Percentiles rank a stretch among this genome's conserved stretches.
phyloP scores from a whole-genome alignment of 805 yeast species.

The Grigorovia yakushimaensis region DNA sequence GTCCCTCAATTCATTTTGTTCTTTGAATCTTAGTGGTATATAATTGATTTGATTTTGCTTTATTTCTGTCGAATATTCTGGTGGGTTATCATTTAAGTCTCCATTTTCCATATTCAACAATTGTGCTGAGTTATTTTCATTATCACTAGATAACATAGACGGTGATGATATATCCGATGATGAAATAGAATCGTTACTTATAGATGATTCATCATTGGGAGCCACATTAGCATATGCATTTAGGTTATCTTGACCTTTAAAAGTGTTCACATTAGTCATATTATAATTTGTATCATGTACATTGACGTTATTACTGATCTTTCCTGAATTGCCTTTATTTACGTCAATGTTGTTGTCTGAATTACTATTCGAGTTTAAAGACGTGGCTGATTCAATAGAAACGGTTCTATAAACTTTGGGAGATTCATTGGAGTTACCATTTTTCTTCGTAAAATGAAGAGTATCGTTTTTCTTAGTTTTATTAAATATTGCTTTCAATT shows the following conservation, averaged over 20 bases:
- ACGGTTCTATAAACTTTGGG: no score
- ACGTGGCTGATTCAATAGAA: neutral
- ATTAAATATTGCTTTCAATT: slow-evolving; percentile 8
- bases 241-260: no score
- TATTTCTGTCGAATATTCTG: neutral
- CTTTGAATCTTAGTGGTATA: slow-evolving; percentile 7
- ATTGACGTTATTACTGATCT: no score
- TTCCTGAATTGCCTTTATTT: no score
- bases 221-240: no score
- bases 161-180: neutral
- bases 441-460: neutral
- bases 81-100: neutral
- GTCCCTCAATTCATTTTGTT: slow-evolving; percentile 29
- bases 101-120: slow-evolving; percentile 1
- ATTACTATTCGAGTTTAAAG: neutral
- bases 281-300: no score
- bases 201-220: neutral
- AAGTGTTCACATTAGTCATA: no score
- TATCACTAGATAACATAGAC: slow-evolving; percentile 2
- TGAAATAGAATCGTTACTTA: neutral
- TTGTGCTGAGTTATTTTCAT: slow-evolving; percentile 3
- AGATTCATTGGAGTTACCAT: no score
- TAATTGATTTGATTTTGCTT: slow-evolving; percentile 15
- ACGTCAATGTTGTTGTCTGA: neutral
- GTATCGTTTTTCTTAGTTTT: slow-evolving; percentile 4